These are phyloP conservation scores for Lunasporangiospora selenospora DNA, from an alignment of 192 early-diverging fungal genomes.

Conservation along the genomic window DNA sequence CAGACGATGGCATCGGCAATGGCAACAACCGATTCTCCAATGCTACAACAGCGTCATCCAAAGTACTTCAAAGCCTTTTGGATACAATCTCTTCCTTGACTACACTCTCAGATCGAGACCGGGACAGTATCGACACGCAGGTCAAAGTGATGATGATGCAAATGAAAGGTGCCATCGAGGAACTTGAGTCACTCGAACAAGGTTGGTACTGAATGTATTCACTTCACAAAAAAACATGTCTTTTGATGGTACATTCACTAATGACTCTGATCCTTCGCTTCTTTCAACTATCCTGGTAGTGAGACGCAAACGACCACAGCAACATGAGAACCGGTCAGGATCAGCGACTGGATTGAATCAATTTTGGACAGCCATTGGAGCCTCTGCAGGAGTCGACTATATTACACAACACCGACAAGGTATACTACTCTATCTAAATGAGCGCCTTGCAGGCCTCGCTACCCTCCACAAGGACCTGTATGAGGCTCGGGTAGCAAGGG, in stretches of 20 bases:
- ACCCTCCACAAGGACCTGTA: conserved; percentile 76
- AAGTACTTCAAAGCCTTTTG: conserved; percentile 23
- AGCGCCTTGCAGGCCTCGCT: conserved; percentile 67
- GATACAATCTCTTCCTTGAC: conserved; percentile 30
- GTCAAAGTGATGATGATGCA: conserved; percentile 45
- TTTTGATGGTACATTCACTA: no score
- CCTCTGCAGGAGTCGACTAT: conserved; percentile 51
- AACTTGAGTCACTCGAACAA: conserved; percentile 38
- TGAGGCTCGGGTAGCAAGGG: conserved; percentile 66
- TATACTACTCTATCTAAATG: conserved; percentile 72
- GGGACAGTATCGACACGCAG: conserved; percentile 43
- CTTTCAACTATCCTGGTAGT: no score
- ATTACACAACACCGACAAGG: conserved; percentile 72
- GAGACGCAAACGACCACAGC: no score
- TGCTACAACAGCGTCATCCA: conserved; percentile 15
- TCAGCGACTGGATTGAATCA: conserved; percentile 28
- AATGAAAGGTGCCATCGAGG: conserved; percentile 46
- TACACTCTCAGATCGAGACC: conserved; percentile 36
- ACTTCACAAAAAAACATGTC: no score
- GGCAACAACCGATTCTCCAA: no score
- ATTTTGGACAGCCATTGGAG: conserved; percentile 13
- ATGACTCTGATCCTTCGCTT: no score
- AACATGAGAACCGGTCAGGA: no score
- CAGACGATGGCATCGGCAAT: not conserved
- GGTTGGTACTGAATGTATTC: no score